Evolutionary conservation across 2,329 filamentous ascomycete genomes (phyloP).

Genomic region (Talaromyces funiculosus): DNA sequence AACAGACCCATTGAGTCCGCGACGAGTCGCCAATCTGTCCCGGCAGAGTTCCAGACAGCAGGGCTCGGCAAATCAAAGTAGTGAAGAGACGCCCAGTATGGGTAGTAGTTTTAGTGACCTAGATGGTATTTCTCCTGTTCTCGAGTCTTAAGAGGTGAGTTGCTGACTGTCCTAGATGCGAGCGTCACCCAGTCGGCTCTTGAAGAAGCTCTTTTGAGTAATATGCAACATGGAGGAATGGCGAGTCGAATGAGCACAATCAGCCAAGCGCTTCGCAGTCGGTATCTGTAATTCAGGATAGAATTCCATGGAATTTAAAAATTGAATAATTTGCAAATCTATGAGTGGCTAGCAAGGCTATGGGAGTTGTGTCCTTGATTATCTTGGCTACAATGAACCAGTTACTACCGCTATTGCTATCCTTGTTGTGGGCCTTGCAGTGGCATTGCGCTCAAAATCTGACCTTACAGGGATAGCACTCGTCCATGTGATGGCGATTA

Average conservation of each 20-base stretch:
- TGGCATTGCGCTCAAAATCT: no score
- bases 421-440: no score
- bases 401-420: no score
- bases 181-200: slow-evolving; percentile 61
- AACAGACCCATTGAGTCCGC: slow-evolving; percentile 33
- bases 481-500: no score
- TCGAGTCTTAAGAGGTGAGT: no score
- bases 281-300: slow-evolving; percentile 37
- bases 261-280: slow-evolving; percentile 51
- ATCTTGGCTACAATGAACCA: no score
- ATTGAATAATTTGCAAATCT: no score
- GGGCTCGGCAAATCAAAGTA: slow-evolving; percentile 38
- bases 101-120: slow-evolving; percentile 62
- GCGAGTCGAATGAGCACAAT: slow-evolving; percentile 47
- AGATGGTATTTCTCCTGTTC: slow-evolving; percentile 43
- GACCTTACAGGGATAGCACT: no score
- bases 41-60: slow-evolving; percentile 44
- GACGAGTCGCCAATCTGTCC: slow-evolving; percentile 46
- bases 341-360: no score
- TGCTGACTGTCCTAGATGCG: slow-evolving; percentile 40
- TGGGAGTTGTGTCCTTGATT: no score
- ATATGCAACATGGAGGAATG: slow-evolving; percentile 53
- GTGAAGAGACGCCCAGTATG: slow-evolving; percentile 56
- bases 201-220: slow-evolving; percentile 58
- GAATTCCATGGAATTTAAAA: no score